A percentile compares a stretch with the other conserved stretches of the same genome.
Conservation (phyloP, 164 flowering plant species). For the Sedum album region DNA sequence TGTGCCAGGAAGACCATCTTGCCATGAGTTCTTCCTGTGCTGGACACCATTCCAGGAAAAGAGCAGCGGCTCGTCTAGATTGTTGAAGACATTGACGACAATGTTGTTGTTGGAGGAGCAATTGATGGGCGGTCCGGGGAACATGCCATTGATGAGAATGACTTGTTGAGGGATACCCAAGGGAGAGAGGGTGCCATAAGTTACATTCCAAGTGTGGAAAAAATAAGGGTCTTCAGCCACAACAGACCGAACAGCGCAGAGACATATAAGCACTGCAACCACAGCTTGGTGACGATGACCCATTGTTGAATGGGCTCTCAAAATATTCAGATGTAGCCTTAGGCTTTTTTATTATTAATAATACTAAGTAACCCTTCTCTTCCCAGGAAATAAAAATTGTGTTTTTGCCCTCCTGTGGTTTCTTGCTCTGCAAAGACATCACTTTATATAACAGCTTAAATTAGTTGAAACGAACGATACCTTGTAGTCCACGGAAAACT, state of each 20-base stretch:
- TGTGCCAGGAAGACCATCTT: constrained; percentile 52
- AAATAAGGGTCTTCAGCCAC: constrained; percentile 31
- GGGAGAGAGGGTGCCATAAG: not conserved
- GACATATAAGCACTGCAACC: constrained; percentile 15
- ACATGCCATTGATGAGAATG: constrained; percentile 28
- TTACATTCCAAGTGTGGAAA: not conserved
- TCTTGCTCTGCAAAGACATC: not conserved
- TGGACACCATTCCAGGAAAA: constrained; percentile 20
- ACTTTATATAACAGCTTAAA: not conserved
- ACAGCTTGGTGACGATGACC: not conserved
- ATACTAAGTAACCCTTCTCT: not conserved
- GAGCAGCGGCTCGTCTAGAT: constrained; percentile 57
- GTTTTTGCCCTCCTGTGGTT: not conserved
- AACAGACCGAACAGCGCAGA: constrained; percentile 15
- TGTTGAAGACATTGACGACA: constrained; percentile 15
- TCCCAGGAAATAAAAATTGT: not conserved
- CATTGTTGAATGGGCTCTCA: not conserved
- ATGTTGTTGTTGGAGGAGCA: not conserved
- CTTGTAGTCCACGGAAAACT: not conserved
- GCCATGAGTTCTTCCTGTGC: constrained; percentile 57
- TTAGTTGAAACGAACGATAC: not conserved
- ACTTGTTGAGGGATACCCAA: constrained; percentile 51
- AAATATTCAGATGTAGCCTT: not conserved
- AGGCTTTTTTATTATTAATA: not conserved
- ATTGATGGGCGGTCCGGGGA: not conserved